Evolutionary conservation across 1,139 yeast genomes (phyloP).

Genomic region (Meyerozyma guilliermondii): DNA sequence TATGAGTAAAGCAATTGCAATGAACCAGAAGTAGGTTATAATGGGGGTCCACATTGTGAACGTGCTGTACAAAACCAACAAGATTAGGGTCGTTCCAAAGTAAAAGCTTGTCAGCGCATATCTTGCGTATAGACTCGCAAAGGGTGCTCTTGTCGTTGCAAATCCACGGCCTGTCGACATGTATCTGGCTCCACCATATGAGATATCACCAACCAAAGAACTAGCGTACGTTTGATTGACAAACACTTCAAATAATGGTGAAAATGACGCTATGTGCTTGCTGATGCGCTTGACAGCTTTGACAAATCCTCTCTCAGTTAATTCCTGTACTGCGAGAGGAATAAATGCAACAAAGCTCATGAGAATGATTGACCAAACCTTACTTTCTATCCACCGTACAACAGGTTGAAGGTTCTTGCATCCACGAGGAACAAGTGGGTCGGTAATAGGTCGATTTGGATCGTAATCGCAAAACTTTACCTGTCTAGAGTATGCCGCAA

Average conservation of each 20-base stretch:
- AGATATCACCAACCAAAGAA: conserved; percentile 42
- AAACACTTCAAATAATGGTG: conserved; percentile 51
- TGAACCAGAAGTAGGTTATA: conserved; percentile 46
- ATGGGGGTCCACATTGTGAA: conserved; percentile 47
- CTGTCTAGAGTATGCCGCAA: conserved; percentile 44
- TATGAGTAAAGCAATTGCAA: conserved; percentile 37
- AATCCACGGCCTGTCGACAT: conserved; percentile 54
- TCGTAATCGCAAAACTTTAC: conserved; percentile 45
- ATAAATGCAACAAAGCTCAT: conserved; percentile 47
- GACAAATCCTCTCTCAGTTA: conserved; percentile 46
- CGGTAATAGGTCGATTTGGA: conserved; percentile 42
- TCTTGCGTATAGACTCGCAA: conserved; percentile 39
- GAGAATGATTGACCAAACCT: conserved; percentile 44
- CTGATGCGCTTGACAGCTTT: conserved; percentile 39
- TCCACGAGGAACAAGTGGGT: conserved; percentile 39
- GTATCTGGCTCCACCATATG: conserved; percentile 50
- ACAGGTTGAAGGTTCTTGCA: conserved; percentile 47
- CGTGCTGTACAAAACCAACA: conserved; percentile 39
- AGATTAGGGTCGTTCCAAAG: conserved; percentile 33
- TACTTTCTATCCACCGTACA: conserved; percentile 46
- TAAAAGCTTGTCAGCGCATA: conserved; percentile 45
- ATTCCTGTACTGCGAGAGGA: conserved; percentile 47
- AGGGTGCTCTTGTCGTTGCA: conserved; percentile 44
- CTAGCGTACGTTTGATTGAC: conserved; percentile 48
- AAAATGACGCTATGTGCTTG: conserved; percentile 44